Evolutionary conservation across 1,139 yeast genomes (phyloP).

Genomic region (Candida mesenterica): DNA sequence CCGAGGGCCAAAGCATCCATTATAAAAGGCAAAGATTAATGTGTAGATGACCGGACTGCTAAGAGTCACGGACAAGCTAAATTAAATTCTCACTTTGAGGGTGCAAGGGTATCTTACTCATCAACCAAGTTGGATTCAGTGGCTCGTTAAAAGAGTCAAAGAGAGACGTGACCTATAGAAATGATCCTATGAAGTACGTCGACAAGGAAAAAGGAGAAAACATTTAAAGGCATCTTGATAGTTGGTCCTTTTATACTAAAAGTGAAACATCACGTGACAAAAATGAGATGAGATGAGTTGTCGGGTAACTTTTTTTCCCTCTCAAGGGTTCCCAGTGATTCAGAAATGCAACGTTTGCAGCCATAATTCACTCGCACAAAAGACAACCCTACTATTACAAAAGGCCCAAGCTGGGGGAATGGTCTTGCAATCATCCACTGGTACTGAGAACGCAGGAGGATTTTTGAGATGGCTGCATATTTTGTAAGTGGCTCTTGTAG

Average conservation of each 20-base stretch:
- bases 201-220: slow-evolving; percentile 51
- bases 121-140: slow-evolving; percentile 99
- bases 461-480: too few relatives aligned
- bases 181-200: slow-evolving; percentile 99
- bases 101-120: slow-evolving; percentile 95
- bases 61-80: slow-evolving; percentile 87
- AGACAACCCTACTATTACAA: too few relatives aligned
- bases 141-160: slow-evolving; percentile 99
- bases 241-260: slow-evolving; percentile 8
- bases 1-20: slow-evolving; percentile 12
- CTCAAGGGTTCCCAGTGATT: too few relatives aligned
- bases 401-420: too few relatives aligned
- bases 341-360: too few relatives aligned
- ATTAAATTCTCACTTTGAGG: slow-evolving; percentile 60
- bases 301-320: slow-evolving; percentile 11
- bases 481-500: too few relatives aligned
- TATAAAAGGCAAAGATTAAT: slow-evolving; percentile 44
- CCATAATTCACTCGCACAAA: too few relatives aligned
- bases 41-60: slow-evolving; percentile 80
- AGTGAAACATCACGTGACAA: neutral
- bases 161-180: slow-evolving; percentile 99
- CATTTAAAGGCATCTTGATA: too few relatives aligned
- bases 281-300: slow-evolving; percentile 2
- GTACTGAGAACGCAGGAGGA: too few relatives aligned
- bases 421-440: too few relatives aligned